Evolutionary conservation across 352 stramenopile species (phyloP), one percentile per base, ranked within the genome.

Genomic region (Globisporangium yorkense): DNA sequence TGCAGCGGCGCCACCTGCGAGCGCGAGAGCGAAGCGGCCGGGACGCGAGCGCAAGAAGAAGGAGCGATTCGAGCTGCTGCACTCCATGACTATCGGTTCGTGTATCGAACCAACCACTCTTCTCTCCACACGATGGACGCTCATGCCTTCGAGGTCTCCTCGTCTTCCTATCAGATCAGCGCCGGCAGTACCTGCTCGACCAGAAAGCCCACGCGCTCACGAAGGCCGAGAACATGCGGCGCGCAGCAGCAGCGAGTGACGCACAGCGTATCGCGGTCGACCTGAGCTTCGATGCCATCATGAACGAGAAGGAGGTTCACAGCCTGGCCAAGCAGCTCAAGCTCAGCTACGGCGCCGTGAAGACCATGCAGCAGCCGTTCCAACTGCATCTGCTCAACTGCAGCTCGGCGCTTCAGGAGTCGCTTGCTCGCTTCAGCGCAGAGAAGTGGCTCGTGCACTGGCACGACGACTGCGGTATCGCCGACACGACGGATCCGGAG

Each of bases 271-370:
- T 92, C 33, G 78, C 73, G 8, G 72, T 92, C 20, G 83, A 92
- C 59, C 63, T 89, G 56, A 62, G 76, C 53, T 92, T 88, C 59
- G 80, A 92, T 55, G 70, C 49, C 49, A 89, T 92, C 66, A 92
- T 92, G 83, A 92, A 88, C 68, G 73, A 86, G 27, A 92, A 92
- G 70, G 83, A 92, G 48, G 51, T 90, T 21, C 73, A 64, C 54
- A 92, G 83, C 55, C 58, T 92, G 6, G 61, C 69, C 24, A 92
- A 90, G n/a, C 83, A 92, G 57, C 43, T 92, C 29, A 89, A 89
- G 63, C 69, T 90, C 51, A 75, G 76, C 54, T 92, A 92, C 50
- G 83, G 80, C 12, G 58, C 57, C 3, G 59, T 89, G 29, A 88
- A 87, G 59, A 63, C 71, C 35, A 92, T 90, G 83, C 29, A 51